Base-by-base conservation (phyloP, 805 yeast genomes). In the Zygosaccharomyces rouxii region DNA sequence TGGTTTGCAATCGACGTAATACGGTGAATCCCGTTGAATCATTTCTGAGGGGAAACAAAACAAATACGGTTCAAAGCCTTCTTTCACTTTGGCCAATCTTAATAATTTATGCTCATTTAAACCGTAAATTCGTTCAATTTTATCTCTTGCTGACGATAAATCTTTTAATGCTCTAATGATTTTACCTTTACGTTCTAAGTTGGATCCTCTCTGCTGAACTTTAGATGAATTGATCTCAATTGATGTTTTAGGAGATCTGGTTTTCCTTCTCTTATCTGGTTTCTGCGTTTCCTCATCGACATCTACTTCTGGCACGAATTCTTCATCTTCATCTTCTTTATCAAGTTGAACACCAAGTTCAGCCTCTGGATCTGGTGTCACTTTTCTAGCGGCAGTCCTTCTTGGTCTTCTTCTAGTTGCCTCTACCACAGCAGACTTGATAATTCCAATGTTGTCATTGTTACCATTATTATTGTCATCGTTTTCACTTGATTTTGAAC, bases 101-200 rank as follows among this genome's bases (percentile, higher is more conserved):
- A 75, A 62, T 37, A 78, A 69, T 44, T 71, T 71, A 0, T 61
- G 62, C 31, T 70, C 72, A 54, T 79, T 74, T 23, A 66, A 58
- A 0, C 90, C 90, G 59, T 73, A 81, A 43, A 76, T 57, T 37
- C 74, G 63, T 30, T 58, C 61, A 35, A 74, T 55, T 42, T 75
- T 70, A 30, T 75, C 80, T 41, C 70, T 71, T 11, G 76, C 60
- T 5, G 72, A 64, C 3, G 73, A 68, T 11, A 68, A 42, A 35
- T 66, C 68, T 42, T 63, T 68, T 25, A 64, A 29, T 19, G 57
- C 57, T 35, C 70, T 57, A 4, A 66, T 47, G 16, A 55, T 51
- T 16, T 64, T 51, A 3, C 51, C 55, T 37, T 59, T 60, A 18
- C 55, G 42, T 9, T 52, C 62, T 4, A 55, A 50, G 31, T 54